Base-by-base conservation (phyloP, 2,329 filamentous ascomycete genomes). In the Colletotrichum sp. region DNA sequence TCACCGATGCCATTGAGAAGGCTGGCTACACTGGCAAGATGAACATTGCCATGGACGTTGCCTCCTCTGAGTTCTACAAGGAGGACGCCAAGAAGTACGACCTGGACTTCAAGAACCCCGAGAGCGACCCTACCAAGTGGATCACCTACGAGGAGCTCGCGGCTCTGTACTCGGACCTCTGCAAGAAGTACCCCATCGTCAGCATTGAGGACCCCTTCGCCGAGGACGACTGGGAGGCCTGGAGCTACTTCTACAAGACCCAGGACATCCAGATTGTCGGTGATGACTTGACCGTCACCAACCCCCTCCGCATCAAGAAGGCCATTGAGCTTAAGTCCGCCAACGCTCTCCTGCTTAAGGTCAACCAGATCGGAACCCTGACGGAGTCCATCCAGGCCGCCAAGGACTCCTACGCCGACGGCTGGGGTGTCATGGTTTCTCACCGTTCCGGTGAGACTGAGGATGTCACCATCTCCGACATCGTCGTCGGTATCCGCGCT, bases 201-300 rank as follows among this genome's bases (percentile, higher is more conserved):
- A 95, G 93, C 88, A 98, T 99, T 82, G 97, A 99, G 91, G 97
- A 99, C 87, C 97, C 97, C 85, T 99, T 99, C 89, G 96, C 95
- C 79, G 97, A 99, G 93, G 97, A 98, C 84, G 97, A 99, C 91
- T 99, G 97, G 97, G 96, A 98, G 93, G 97, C 97, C 78, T 99
- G 97, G 97, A 98, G 95, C 93, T 98, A 98, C 94, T 99, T 98
- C 94, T 98, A 94, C 94, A 98, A 98, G 94, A 97, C 95, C 83
- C 96, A 95, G 85, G 93, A 98, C 88, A 96, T 97, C 91, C 97
- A 99, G 92, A 96, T 99, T 85, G 97, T 99, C 80, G 97, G 94
- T 90, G 97, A 99, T 85, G 97, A 99, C 86, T 89, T 99, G 92
- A 98, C 97, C 80, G 97, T 99, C 88, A 99, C 97, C 88, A 99